Percentiles rank a stretch among this genome's conserved stretches.
These are phyloP conservation scores for Carpinus viminea DNA, from an alignment of 306 rosid species.

Conservation along the genomic window DNA sequence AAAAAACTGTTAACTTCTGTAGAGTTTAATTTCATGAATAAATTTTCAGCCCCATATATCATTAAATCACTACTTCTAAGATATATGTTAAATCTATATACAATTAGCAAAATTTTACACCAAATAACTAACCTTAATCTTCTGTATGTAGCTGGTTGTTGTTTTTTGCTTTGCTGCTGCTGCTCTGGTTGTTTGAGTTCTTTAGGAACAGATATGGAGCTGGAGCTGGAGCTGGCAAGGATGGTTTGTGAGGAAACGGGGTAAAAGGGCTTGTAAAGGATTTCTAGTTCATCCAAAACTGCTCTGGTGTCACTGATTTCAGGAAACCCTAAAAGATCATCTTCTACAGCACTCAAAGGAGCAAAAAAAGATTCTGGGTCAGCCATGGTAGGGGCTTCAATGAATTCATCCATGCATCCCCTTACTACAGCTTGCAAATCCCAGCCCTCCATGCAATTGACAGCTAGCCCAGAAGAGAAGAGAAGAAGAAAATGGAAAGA, in stretches of 20 bases:
- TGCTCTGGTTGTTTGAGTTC: conserved; percentile 37
- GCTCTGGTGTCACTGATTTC: conserved; percentile 49
- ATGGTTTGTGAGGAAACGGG: conserved; percentile 45
- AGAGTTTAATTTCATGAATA: too few species aligned
- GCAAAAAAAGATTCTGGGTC: conserved; percentile 19
- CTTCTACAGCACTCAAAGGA: conserved; percentile 35
- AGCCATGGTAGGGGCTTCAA: conserved; percentile 19
- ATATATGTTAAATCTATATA: too few species aligned
- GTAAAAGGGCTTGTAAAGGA: conserved; percentile 60
- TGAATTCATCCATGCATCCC: conserved; percentile 39
- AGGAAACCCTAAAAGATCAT: conserved; percentile 43
- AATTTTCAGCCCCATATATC: too few species aligned
- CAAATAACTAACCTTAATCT: conserved; percentile 43
- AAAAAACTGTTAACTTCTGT: too few species aligned
- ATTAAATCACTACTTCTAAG: too few species aligned
- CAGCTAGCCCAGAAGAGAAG: not conserved
- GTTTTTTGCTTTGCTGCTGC: conserved; percentile 36
- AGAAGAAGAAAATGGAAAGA: too few species aligned
- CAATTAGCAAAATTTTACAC: not conserved
- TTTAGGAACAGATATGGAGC: conserved; percentile 39
- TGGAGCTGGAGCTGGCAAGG: not conserved
- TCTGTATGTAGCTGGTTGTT: conserved; percentile 32
- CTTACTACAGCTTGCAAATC: conserved; percentile 82
- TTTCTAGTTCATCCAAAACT: conserved; percentile 56
- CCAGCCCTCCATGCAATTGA: conserved; percentile 59